Evolutionary conservation across 257 asterid species (phyloP), one percentile per base, ranked within the genome.

Genomic region (Voacanga thouarsii): DNA sequence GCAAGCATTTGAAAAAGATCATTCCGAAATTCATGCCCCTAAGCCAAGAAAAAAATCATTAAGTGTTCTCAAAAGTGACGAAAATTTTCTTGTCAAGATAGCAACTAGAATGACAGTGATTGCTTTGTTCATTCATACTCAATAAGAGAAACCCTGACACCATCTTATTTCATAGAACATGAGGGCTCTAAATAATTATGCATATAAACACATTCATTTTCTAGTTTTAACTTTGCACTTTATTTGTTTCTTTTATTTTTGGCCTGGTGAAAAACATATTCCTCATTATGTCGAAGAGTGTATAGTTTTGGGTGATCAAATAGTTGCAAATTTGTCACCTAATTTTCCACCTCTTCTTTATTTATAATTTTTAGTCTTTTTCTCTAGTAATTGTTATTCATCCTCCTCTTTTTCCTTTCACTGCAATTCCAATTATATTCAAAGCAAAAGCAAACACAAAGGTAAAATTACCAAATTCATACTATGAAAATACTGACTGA

Each of bases 11-110:
- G 86, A 78, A 92, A 94, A 63, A 94, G 97, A 85, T 92, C 99
- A 28, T 85, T 86, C 76, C 99, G 93, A 76, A 92, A 94, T 51
- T 97, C 99, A 68, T 94, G 97, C 50, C 95, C 99, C 97, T 94
- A 88, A 39, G 75, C 75, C 80, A 76, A 83, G 76, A 80, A 71
- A 33, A n/a, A 33, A 33, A 33, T 33, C 37, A 56, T 59, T 53
- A 51, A 51, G 60, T 72, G 65, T 11, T 9, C 24, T 4, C 0
- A 4, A 21, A 28, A 49, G 16, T 28, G 56, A 28, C 50, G 45
- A 72, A 66, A 37, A 26, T 15, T 37, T 4, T 66, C 60, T 64
- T 33, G n/a, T 26, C 1, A 24, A 43, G 44, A 15, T 49, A 53
- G 44, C 66, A 73, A 10, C 50, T 33, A 30, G 47, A 24, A 28